Evolutionary conservation across 208 protist species (phyloP).

Genomic region (Acanthamoeba castellanii): DNA sequence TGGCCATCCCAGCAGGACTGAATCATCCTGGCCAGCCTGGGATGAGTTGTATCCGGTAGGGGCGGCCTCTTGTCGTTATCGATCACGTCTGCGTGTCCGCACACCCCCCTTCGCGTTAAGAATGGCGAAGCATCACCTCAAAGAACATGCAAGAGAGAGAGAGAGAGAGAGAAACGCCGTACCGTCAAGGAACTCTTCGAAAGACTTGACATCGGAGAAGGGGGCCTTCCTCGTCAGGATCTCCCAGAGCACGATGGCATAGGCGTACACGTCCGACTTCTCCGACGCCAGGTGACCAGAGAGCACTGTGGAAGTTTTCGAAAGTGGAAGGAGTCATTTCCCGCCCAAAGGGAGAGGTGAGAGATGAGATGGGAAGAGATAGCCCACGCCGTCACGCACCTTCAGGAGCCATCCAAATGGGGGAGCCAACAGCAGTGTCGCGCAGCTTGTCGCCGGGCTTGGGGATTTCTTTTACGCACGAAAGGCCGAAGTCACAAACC

Average conservation of each 20-base stretch:
- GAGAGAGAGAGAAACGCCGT: too few species aligned
- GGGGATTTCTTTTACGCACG: conserved; percentile 61
- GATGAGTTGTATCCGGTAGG: conserved; percentile 17
- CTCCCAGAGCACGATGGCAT: conserved; percentile 62
- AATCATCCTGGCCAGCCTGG: not conserved
- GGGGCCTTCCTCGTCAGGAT: conserved; percentile 47
- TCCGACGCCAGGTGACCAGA: conserved; percentile 58
- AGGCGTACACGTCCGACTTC: conserved; percentile 66
- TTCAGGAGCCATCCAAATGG: conserved; percentile 69
- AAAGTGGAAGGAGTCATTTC: not conserved
- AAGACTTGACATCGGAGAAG: conserved; percentile 61
- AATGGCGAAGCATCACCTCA: not conserved
- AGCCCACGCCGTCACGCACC: not conserved
- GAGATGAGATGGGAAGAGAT: too few species aligned
- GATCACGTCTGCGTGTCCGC: conserved; percentile 44
- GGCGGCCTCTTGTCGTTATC: conserved; percentile 61
- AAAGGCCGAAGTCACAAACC: conserved; percentile 61
- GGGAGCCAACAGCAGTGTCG: conserved; percentile 59
- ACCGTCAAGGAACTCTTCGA: conserved; percentile 52
- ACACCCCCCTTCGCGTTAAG: not conserved
- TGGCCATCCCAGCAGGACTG: conserved; percentile 51
- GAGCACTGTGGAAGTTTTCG: conserved; percentile 12
- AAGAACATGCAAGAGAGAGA: not conserved
- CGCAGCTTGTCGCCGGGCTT: conserved; percentile 53
- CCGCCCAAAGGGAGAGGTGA: not conserved